Evolutionary conservation across 345 rosid genomes (phyloP), one percentile per base, ranked within the genome.

Genomic region (Mallotus nudiflorus): DNA sequence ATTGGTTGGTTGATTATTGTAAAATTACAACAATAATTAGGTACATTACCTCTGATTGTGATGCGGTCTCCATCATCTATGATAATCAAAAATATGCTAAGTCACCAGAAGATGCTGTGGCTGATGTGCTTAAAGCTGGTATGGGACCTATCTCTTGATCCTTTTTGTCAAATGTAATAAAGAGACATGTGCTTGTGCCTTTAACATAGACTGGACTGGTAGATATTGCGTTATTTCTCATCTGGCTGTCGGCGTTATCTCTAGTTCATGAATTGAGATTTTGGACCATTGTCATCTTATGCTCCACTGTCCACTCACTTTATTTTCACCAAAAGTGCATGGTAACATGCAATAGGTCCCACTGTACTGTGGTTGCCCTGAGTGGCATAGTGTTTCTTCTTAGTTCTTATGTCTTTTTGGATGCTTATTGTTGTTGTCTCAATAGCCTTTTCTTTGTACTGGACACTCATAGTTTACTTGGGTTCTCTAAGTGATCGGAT

Each of bases 21-120:
- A 28, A 14, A 0, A 5, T 51, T 22, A 28, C n/a, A 35, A 51
- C 49, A 27, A 22, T 73, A 14, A 66, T 65, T 86, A 89, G 98
- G 81, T 92, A 90, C 78, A 84, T 95, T 37, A 73, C 89, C 25
- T 95, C 97, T 3, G 98, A 95, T 71, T 95, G 99, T 73, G 98
- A 95, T 63, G 96, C 99, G 0, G 96, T 95, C 13, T 74, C 87
- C 8, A 80, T 90, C 80, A 90, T 92, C 67, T 62, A 86, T 50
- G 82, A 85, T 5, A 73, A 22, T 9, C 90, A 90, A 82, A 83
- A 88, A 65, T 91, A 87, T 48, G 89, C 87, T 9, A 88, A 87
- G 71, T 27, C 85, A 14, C 97, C 97, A 0, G 97, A 95, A 79
- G 97, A 92, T 75, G 98, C 93, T 2, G 94, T 95, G 0, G 87